Conservation (phyloP, 805 yeast genomes). For the Sugiyamaella americana region DNA sequence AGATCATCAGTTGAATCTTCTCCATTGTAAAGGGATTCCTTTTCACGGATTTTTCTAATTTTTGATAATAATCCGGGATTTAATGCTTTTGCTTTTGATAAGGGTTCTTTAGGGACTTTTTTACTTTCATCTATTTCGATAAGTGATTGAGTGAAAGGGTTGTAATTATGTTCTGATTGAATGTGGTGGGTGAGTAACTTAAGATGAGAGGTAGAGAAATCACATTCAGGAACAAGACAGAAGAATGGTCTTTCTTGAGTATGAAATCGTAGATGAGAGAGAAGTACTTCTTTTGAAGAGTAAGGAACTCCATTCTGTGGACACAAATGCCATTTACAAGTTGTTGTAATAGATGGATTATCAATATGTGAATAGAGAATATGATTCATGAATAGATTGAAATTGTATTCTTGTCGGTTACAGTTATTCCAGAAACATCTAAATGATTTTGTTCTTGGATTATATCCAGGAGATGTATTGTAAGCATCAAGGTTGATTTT, state of each 20-base stretch:
- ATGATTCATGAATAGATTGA: too few species aligned
- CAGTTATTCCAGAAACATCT: too few species aligned
- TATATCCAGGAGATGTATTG: too few species aligned
- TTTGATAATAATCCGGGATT: not conserved
- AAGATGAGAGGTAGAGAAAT: conserved; percentile 49
- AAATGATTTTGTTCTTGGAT: too few species aligned
- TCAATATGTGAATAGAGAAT: too few species aligned
- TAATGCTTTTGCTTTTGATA: not conserved
- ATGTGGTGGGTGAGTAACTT: conserved; percentile 63
- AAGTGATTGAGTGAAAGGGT: conserved; percentile 16
- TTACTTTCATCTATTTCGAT: conserved; percentile 4
- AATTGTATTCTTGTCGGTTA: too few species aligned
- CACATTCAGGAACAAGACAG: conserved; percentile 64
- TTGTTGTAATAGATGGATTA: too few species aligned
- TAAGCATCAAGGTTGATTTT: too few species aligned
- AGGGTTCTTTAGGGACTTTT: conserved; percentile 1
- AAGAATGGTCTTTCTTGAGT: conserved; percentile 61
- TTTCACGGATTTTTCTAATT: not conserved
- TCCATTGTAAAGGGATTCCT: conserved; percentile 11
- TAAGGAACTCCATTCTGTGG: conserved; percentile 45
- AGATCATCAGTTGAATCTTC: conserved; percentile 2
- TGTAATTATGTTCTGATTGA: conserved; percentile 48
- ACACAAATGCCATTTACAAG: conserved; percentile 62
- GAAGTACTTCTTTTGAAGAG: conserved; percentile 51
- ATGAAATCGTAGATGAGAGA: conserved; percentile 59